Conservation (phyloP, 139 green algal species). For the Chlamydomonas eustigma region DNA sequence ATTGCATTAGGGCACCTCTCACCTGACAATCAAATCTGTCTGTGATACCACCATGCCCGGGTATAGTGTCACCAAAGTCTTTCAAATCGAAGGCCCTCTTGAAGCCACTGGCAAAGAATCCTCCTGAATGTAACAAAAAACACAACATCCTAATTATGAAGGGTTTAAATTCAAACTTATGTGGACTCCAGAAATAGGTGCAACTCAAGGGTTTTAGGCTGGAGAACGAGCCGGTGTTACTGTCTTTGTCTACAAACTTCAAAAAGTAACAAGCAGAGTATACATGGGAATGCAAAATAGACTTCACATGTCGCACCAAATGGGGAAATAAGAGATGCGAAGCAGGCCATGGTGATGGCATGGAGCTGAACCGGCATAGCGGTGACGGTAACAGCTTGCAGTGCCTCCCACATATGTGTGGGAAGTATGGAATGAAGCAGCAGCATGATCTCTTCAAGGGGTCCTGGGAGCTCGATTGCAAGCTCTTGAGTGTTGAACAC, state of each 20-base stretch:
- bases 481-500: slow-evolving; percentile 38
- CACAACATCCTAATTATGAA: neutral
- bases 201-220: too few relatives aligned
- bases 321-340: slow-evolving; percentile 92
- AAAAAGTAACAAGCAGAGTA: too few relatives aligned
- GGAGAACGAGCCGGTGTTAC: too few relatives aligned
- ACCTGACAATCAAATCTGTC: slow-evolving; percentile 85
- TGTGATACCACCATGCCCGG: slow-evolving; percentile 95
- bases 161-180: too few relatives aligned
- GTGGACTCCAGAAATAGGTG: too few relatives aligned
- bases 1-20: too few relatives aligned
- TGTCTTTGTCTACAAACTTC: too few relatives aligned
- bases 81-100: slow-evolving; percentile 99
- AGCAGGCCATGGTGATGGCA: slow-evolving; percentile 75
- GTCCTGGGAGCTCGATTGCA: neutral
- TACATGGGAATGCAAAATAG: too few relatives aligned
- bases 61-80: slow-evolving; percentile 97
- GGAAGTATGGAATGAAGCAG: slow-evolving; percentile 15
- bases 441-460: neutral
- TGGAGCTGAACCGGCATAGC: slow-evolving; percentile 61
- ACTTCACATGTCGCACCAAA: slow-evolving; percentile 69
- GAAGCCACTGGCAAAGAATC: slow-evolving; percentile 97
- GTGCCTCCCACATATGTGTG: neutral
- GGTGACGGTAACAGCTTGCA: slow-evolving; percentile 15
- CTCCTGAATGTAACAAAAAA: slow-evolving; percentile 42